These are phyloP conservation scores for Metarhizium brunneum DNA, from an alignment of 2,329 filamentous ascomycete species.

Conservation along the genomic window DNA sequence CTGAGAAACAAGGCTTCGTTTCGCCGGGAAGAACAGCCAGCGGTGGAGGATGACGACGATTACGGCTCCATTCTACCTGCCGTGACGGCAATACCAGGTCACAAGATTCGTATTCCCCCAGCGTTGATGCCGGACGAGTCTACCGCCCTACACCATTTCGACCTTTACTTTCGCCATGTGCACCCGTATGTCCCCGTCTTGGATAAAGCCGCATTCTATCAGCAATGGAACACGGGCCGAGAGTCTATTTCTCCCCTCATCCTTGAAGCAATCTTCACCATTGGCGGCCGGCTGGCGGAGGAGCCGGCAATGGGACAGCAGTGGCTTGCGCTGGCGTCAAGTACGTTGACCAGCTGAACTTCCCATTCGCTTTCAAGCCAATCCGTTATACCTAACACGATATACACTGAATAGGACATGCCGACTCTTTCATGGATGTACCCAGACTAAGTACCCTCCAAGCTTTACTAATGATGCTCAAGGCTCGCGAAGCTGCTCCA, in stretches of 20 bases:
- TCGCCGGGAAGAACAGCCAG: constrained; percentile 48
- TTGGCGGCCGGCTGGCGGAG: constrained; percentile 73
- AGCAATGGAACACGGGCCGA: constrained; percentile 78
- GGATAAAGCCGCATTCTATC: constrained; percentile 72
- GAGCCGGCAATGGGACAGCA: constrained; percentile 78
- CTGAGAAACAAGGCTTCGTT: constrained; percentile 55
- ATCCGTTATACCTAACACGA: neutral
- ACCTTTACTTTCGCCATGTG: constrained; percentile 82
- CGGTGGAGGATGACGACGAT: constrained; percentile 63
- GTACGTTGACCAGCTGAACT: constrained; percentile 35
- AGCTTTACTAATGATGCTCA: constrained; percentile 76
- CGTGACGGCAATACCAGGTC: constrained; percentile 57
- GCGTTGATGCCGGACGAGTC: constrained; percentile 89
- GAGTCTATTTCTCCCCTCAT: constrained; percentile 82
- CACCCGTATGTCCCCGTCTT: constrained; percentile 90
- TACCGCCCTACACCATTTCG: constrained; percentile 73
- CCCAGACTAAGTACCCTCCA: constrained; percentile 87
- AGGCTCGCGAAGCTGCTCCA: constrained; percentile 83
- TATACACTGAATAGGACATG: constrained; percentile 54
- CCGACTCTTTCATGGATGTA: constrained; percentile 88
- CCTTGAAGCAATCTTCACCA: constrained; percentile 84
- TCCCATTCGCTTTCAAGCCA: neutral
- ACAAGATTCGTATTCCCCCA: constrained; percentile 78
- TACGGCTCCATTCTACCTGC: constrained; percentile 62
- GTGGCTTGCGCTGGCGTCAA: constrained; percentile 84